A percentile compares a stretch with the other conserved stretches of the same genome.
These are phyloP conservation scores for Trichocladium uniseriatum DNA, from an alignment of 495 filamentous ascomycete species.

Conservation along the genomic window DNA sequence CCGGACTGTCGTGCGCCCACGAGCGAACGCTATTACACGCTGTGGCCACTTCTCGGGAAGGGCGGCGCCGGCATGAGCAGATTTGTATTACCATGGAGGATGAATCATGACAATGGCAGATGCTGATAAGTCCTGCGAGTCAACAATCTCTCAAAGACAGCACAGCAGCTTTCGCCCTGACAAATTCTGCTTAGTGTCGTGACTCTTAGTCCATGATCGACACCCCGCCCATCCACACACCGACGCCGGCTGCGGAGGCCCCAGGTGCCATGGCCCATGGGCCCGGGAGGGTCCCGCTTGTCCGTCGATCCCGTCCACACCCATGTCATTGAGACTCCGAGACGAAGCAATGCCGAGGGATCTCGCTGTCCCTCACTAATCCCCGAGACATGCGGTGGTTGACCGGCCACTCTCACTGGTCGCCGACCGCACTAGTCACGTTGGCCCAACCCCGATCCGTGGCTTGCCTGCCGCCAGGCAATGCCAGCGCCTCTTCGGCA, in stretches of 20 bases:
- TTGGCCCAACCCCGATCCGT: background rate
- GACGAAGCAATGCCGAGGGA: conserved; percentile 1
- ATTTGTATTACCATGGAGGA: too few species aligned
- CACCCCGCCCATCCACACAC: background rate
- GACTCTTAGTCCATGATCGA: conserved; percentile 7
- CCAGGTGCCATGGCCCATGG: background rate
- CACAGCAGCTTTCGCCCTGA: too few species aligned
- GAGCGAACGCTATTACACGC: background rate
- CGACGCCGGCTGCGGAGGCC: background rate
- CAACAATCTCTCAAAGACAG: too few species aligned
- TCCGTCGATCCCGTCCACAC: background rate
- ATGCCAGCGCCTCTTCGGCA: background rate
- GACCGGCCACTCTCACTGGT: background rate
- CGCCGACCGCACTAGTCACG: background rate
- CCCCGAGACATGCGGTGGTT: background rate
- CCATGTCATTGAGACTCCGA: too few species aligned
- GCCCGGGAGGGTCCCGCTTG: background rate
- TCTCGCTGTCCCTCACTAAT: conserved; percentile 4
- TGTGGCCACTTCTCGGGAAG: too few species aligned
- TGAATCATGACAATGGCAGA: too few species aligned
- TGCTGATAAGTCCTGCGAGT: too few species aligned
- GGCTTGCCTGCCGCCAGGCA: background rate
- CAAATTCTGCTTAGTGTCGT: too few species aligned
- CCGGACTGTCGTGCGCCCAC: background rate
- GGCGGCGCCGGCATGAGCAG: too few species aligned